These are phyloP conservation scores for Aleurites moluccanus DNA, from an alignment of 441 rosid species.

Conservation along the genomic window DNA sequence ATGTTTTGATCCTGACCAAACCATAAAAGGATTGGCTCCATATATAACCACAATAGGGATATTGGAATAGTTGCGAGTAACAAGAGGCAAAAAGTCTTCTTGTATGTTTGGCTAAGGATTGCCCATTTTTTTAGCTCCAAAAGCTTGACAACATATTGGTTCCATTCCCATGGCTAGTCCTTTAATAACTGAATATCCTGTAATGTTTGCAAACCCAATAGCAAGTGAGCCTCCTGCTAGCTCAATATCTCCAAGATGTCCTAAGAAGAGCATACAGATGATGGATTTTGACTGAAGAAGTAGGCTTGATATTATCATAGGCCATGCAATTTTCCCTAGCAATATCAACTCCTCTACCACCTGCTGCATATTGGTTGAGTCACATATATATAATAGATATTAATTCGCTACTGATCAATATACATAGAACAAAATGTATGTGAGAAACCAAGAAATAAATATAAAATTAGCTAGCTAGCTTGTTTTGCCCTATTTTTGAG, in stretches of 20 bases:
- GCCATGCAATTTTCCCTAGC: neutral
- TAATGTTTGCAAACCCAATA: neutral
- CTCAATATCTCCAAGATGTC: neutral
- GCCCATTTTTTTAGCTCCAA: neutral
- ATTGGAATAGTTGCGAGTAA: neutral
- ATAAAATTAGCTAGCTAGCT: no score
- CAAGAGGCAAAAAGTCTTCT: neutral
- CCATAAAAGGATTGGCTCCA: neutral
- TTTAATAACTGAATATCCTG: neutral
- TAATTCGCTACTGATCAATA: no score
- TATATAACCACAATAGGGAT: neutral
- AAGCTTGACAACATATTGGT: neutral
- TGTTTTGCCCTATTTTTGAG: no score
- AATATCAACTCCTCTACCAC: neutral
- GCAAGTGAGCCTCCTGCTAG: neutral
- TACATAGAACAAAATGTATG: no score
- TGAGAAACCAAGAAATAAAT: no score
- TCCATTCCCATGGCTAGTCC: neutral
- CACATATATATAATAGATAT: no score
- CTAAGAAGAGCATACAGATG: neutral
- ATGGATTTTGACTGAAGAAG: neutral
- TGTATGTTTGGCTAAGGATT: neutral
- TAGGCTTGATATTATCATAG: neutral
- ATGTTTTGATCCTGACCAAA: neutral
- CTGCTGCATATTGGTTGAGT: neutral